Conservation (phyloP, 179 eudicot genomes). For the Corrigiola litoralis region DNA sequence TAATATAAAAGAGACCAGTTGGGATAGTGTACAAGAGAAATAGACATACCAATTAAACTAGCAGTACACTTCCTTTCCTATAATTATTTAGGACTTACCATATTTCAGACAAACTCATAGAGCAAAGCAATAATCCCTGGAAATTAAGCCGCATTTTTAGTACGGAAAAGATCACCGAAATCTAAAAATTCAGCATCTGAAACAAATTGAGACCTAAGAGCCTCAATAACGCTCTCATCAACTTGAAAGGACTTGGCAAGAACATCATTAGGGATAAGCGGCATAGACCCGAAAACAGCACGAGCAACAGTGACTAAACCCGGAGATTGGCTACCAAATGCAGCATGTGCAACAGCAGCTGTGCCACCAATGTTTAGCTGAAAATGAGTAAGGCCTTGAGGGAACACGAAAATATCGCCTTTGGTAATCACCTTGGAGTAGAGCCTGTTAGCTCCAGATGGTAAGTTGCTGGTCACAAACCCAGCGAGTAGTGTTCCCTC, state of each 20-base stretch:
- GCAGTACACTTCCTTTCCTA: too few relatives aligned
- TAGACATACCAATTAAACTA: too few relatives aligned
- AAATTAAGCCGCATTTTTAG: too few relatives aligned
- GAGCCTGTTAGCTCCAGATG: slow-evolving; percentile 6
- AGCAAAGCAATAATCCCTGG: too few relatives aligned
- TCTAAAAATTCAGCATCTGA: too few relatives aligned
- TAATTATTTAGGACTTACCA: too few relatives aligned
- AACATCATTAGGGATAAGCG: slow-evolving; percentile 13
- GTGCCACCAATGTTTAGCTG: slow-evolving; percentile 23
- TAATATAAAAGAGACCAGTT: too few relatives aligned
- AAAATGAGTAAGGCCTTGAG: slow-evolving; percentile 28
- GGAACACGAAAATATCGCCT: slow-evolving; percentile 28
- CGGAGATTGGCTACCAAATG: slow-evolving; percentile 25
- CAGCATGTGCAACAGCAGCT: slow-evolving; percentile 24
- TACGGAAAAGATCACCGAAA: too few relatives aligned
- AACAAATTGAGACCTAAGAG: slow-evolving; percentile 19
- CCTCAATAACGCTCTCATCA: slow-evolving; percentile 9
- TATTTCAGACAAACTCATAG: too few relatives aligned
- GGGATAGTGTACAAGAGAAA: too few relatives aligned
- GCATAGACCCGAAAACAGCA: slow-evolving; percentile 29
- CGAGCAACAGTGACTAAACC: slow-evolving; percentile 16
- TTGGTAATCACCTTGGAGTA: slow-evolving; percentile 12
- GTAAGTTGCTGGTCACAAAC: slow-evolving; percentile 16
- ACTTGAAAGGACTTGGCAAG: slow-evolving; percentile 27
- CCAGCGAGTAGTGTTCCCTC: slow-evolving; percentile 28